Percentiles rank a stretch among this genome's conserved stretches.
Evolutionary conservation across 176 grass and related monocot genomes (phyloP).

Genomic region (Oropetium thomaeum): DNA sequence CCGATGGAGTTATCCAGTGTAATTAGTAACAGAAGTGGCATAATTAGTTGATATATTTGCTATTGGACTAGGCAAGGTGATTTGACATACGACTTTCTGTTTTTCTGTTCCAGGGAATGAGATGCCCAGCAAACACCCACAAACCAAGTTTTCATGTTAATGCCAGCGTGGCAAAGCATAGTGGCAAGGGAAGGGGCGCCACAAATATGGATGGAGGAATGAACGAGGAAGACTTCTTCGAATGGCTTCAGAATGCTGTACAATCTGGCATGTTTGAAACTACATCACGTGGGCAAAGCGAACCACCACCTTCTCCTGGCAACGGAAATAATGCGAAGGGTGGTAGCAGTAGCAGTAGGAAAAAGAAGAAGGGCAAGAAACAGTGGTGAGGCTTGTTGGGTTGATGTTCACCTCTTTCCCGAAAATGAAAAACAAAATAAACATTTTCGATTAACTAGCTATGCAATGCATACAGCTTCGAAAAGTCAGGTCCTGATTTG

Average conservation of each 20-base stretch:
- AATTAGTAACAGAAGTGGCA: neutral
- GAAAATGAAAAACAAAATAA: slow-evolving; percentile 18
- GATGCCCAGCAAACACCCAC: slow-evolving; percentile 80
- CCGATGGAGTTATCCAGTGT: neutral
- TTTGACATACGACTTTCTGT: slow-evolving; percentile 12
- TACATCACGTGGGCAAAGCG: slow-evolving; percentile 32
- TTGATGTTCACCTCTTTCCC: neutral
- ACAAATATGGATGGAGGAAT: slow-evolving; percentile 61
- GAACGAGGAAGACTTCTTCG: slow-evolving; percentile 81
- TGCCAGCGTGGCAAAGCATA: slow-evolving; percentile 68
- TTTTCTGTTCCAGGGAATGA: slow-evolving; percentile 71
- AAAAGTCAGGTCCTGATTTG: neutral
- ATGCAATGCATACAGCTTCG: neutral
- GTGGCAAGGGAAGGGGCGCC: slow-evolving; percentile 55
- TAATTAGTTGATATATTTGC: neutral
- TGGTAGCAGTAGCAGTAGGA: slow-evolving; percentile 40
- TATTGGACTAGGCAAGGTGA: neutral
- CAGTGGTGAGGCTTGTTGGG: slow-evolving; percentile 44
- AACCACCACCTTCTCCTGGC: slow-evolving; percentile 42
- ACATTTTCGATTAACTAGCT: slow-evolving; percentile 4
- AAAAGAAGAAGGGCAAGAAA: slow-evolving; percentile 84
- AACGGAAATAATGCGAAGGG: slow-evolving; percentile 43
- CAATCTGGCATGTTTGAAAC: slow-evolving; percentile 81
- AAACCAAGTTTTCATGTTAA: slow-evolving; percentile 96
- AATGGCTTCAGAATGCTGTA: slow-evolving; percentile 86